These are phyloP conservation scores for Sutorius eximius DNA, from an alignment of 1,284 basidiomycete species.

Conservation along the genomic window DNA sequence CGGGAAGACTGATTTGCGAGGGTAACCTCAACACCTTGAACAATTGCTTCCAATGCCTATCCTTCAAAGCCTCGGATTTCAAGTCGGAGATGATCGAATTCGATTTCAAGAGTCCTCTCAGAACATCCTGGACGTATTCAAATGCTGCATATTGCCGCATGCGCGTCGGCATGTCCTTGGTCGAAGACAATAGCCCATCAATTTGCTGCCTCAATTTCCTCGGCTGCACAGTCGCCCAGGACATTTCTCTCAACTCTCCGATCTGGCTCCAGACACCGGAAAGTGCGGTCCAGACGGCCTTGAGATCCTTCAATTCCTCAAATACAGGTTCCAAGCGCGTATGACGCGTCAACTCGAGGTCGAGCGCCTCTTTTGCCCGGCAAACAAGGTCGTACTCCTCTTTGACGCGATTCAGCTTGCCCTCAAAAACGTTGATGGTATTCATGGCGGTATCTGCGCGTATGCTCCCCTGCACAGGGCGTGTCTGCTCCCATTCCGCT, in stretches of 20 bases:
- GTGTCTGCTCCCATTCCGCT: constrained; percentile 92
- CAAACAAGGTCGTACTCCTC: constrained; percentile 95
- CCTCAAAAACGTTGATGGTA: constrained; percentile 92
- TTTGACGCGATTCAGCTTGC: constrained; percentile 83
- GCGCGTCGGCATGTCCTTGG: constrained; percentile 97
- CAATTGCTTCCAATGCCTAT: constrained; percentile 97
- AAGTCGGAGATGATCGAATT: constrained; percentile 89
- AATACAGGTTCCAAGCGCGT: constrained; percentile 91
- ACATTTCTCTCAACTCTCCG: constrained; percentile 82
- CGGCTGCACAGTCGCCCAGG: constrained; percentile 92
- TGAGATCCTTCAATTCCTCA: constrained; percentile 94
- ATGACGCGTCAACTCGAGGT: constrained; percentile 88
- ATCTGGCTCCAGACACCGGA: constrained; percentile 97
- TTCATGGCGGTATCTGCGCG: constrained; percentile 95
- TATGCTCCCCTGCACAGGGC: constrained; percentile 94
- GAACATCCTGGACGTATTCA: constrained; percentile 93
- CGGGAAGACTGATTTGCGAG: constrained; percentile 62
- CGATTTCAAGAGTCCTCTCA: constrained; percentile 85
- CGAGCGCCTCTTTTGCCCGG: constrained; percentile 94
- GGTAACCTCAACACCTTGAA: constrained; percentile 86
- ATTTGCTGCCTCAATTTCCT: constrained; percentile 94
- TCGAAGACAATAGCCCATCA: constrained; percentile 84
- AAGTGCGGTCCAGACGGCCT: constrained; percentile 98
- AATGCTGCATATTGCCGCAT: constrained; percentile 99
- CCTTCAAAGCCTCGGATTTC: constrained; percentile 96